These are phyloP conservation scores for Aspergillus egyptiacus DNA, from an alignment of 495 filamentous ascomycete genomes.

Conservation along the genomic window DNA sequence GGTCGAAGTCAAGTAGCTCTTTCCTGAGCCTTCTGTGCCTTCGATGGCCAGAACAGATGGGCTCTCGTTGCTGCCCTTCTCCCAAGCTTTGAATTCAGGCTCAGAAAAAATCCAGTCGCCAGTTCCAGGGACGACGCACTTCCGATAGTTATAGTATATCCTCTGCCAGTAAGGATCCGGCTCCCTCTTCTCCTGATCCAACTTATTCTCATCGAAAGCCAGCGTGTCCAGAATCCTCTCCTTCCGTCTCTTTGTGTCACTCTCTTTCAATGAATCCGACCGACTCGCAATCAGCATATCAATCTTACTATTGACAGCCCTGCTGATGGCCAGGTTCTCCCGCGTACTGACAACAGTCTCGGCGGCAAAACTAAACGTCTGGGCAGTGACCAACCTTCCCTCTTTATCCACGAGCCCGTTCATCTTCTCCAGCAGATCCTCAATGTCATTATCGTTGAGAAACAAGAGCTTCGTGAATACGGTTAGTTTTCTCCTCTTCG, in stretches of 20 bases:
- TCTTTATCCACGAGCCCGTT: conserved; percentile 31
- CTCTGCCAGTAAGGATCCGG: conserved; percentile 32
- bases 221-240: conserved; percentile 26
- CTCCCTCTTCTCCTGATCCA: conserved; percentile 28
- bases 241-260: conserved; percentile 28
- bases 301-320: conserved; percentile 18
- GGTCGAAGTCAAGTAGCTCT: conserved; percentile 33
- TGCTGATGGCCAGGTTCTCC: conserved; percentile 28
- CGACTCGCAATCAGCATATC: conserved; percentile 18
- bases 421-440: conserved; percentile 33
- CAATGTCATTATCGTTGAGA: conserved; percentile 32
- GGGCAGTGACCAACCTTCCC: conserved; percentile 29
- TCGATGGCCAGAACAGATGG: conserved; percentile 25
- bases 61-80: conserved; percentile 14
- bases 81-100: conserved; percentile 25
- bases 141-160: conserved; percentile 30
- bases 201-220: conserved; percentile 26
- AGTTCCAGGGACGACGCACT: conserved; percentile 26
- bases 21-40: conserved; percentile 32
- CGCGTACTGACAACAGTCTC: conserved; percentile 28
- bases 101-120: conserved; percentile 30
- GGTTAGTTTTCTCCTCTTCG: conserved; percentile 23
- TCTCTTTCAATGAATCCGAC: conserved; percentile 27
- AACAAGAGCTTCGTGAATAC: conserved; percentile 33
- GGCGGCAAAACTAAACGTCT: conserved; percentile 32